Conservation (phyloP, 805 yeast species). For the Myxozyma udenii region DNA sequence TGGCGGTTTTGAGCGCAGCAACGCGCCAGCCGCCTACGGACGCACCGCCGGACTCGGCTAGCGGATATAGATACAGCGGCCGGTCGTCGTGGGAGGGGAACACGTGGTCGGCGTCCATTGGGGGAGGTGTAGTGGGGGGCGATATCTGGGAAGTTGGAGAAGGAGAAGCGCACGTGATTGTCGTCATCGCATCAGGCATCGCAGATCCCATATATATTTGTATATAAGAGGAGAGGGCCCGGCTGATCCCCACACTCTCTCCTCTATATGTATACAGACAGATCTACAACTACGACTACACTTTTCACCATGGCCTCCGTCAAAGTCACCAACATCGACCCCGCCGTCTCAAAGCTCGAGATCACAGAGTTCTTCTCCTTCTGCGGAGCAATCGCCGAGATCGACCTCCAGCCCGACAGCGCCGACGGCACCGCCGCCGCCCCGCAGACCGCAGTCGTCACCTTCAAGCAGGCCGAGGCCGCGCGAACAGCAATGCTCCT, state of each 20-base stretch:
- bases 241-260: not conserved
- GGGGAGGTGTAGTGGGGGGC: no score
- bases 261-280: no score
- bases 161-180: no score
- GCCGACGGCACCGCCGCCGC: constrained; percentile 32
- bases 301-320: constrained; percentile 41
- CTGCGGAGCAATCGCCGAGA: constrained; percentile 55
- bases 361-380: constrained; percentile 67
- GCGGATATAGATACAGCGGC: constrained; percentile 3
- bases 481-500: constrained; percentile 66
- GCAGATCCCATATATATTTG: no score
- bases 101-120: no score
- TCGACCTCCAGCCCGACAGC: constrained; percentile 20
- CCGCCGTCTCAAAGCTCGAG: constrained; percentile 49
- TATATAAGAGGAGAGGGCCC: no score
- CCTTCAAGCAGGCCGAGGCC: constrained; percentile 58
- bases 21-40: constrained; percentile 59
- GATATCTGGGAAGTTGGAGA: no score
- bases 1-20: constrained; percentile 69
- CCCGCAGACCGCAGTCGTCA: constrained; percentile 47
- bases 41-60: not conserved
- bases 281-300: not conserved
- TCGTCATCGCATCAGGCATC: no score
- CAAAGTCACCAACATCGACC: constrained; percentile 56
- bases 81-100: constrained; percentile 9